Evolutionary conservation across 768 basidiomycete genomes (phyloP).

Genomic region (Tylopilus vinaceipallidus): DNA sequence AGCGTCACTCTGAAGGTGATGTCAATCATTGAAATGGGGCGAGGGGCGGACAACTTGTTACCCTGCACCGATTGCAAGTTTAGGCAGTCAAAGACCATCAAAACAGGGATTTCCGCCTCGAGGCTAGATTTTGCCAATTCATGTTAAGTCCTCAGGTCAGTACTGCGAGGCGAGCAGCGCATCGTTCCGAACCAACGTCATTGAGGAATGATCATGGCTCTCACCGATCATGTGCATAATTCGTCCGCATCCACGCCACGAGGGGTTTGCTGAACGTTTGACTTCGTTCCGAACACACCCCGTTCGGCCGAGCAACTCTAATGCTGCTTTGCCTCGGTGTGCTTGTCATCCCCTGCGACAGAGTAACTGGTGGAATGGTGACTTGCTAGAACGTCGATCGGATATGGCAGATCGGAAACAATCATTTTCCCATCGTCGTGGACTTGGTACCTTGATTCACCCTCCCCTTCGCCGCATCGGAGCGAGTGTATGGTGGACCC

Average conservation of each 20-base stretch:
- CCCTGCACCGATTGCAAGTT: neutral
- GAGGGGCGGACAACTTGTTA: neutral
- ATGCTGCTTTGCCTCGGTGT: neutral
- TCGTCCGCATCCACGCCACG: slow-evolving; percentile 8
- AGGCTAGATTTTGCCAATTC: neutral
- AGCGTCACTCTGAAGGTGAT: neutral
- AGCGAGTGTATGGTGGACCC: neutral
- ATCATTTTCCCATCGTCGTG: neutral
- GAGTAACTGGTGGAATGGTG: neutral
- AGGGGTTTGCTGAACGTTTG: slow-evolving; percentile 9
- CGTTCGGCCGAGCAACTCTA: neutral
- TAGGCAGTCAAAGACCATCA: neutral
- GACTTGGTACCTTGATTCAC: neutral
- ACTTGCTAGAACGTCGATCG: neutral
- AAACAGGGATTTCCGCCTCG: neutral
- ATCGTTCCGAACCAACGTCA: neutral
- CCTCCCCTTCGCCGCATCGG: neutral
- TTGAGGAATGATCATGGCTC: slow-evolving; percentile 1
- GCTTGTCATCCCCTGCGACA: slow-evolving; percentile 1
- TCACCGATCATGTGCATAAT: neutral
- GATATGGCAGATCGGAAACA: neutral
- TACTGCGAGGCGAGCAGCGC: neutral
- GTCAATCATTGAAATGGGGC: neutral
- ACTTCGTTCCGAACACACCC: neutral
- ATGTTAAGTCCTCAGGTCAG: neutral